Evolutionary conservation across 306 rosid genomes (phyloP).

Genomic region (Castanopsis chinensis): DNA sequence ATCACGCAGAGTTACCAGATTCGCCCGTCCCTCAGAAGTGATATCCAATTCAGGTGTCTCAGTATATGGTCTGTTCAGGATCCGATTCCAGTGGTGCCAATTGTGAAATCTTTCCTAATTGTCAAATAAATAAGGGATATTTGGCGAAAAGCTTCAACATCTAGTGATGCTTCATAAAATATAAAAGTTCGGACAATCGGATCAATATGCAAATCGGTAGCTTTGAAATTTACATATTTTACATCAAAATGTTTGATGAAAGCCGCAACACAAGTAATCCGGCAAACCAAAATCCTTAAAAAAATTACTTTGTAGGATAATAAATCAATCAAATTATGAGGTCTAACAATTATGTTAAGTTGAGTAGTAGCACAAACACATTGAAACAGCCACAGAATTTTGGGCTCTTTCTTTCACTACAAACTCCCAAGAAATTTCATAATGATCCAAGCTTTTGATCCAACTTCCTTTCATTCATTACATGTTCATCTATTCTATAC

Average conservation of each 20-base stretch:
- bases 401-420: no score
- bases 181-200: background rate
- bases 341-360: background rate
- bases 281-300: background rate
- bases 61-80: background rate
- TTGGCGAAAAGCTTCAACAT: background rate
- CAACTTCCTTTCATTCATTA: background rate
- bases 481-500: background rate
- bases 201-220: background rate
- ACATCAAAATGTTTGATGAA: background rate
- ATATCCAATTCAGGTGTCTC: background rate
- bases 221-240: background rate
- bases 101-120: background rate
- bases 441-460: background rate
- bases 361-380: background rate
- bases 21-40: no score
- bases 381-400: no score
- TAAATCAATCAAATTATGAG: background rate
- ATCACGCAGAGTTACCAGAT: no score
- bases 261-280: background rate
- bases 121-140: background rate
- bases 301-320: background rate
- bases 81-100: background rate
- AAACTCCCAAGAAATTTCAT: no score
- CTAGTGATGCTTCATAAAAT: background rate